Evolutionary conservation across 164 flowering plant species (phyloP).

Genomic region (Aristolochia fimbriata): DNA sequence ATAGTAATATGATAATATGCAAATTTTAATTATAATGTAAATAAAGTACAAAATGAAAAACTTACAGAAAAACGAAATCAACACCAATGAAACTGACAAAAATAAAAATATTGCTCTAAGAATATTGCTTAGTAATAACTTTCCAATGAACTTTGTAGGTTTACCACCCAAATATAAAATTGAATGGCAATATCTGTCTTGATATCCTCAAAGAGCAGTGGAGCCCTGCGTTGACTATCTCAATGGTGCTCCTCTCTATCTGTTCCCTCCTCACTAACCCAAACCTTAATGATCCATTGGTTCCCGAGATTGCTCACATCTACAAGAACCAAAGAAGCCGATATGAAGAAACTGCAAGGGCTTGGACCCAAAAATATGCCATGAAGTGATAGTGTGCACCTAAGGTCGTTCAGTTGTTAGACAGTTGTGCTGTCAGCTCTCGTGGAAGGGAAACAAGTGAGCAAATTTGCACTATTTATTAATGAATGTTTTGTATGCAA

Average conservation of each 20-base stretch:
- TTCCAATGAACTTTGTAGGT: constrained; percentile 18
- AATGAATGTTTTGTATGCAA: too few relatives aligned
- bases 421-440: too few relatives aligned
- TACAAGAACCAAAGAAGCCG: constrained; percentile 29
- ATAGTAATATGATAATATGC: too few relatives aligned
- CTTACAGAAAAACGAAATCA: too few relatives aligned
- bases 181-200: constrained; percentile 37
- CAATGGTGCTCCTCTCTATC: constrained; percentile 37
- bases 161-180: constrained; percentile 38
- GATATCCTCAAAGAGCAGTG: constrained; percentile 43
- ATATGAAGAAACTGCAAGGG: constrained; percentile 32
- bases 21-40: too few relatives aligned
- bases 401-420: too few relatives aligned
- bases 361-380: constrained; percentile 42
- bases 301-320: constrained; percentile 36
- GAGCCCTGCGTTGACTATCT: constrained; percentile 38
- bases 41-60: too few relatives aligned
- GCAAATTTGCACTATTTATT: too few relatives aligned
- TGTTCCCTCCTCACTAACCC: constrained; percentile 37
- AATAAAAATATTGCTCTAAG: too few relatives aligned
- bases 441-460: too few relatives aligned
- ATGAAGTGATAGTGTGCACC: constrained; percentile 16
- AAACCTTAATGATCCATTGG: constrained; percentile 34
- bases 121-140: too few relatives aligned
- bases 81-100: too few relatives aligned